Percentiles rank a stretch among this genome's conserved stretches.
These are phyloP conservation scores for Gillenia trifoliata DNA, from an alignment of 306 rosid species.

Conservation along the genomic window DNA sequence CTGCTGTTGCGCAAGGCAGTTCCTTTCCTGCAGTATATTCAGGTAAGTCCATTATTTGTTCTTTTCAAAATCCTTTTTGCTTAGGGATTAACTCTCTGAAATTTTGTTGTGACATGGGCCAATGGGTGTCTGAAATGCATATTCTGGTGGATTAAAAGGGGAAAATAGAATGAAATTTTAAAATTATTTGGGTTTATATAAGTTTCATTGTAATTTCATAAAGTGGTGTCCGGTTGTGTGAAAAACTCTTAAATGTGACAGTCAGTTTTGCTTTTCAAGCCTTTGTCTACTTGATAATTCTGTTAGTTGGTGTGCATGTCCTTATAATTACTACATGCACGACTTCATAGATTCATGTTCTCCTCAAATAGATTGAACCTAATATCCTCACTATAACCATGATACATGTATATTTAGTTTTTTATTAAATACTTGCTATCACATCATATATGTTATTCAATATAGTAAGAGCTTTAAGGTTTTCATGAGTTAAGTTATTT, in stretches of 20 bases:
- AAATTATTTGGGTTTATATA: neutral
- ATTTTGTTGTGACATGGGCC: neutral
- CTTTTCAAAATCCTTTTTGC: conserved; percentile 1
- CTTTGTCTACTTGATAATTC: neutral
- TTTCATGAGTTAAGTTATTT: neutral
- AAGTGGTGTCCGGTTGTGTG: neutral
- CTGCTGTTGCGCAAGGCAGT: conserved; percentile 92
- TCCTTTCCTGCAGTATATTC: conserved; percentile 85
- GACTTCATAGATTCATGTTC: neutral
- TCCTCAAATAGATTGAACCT: neutral
- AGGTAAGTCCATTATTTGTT: conserved; percentile 52
- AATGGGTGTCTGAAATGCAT: neutral
- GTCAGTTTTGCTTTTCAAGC: neutral
- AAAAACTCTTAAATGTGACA: neutral
- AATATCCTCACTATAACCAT: neutral
- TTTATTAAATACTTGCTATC: neutral
- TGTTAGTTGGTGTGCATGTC: neutral
- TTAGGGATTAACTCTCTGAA: neutral
- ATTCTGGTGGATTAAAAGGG: neutral
- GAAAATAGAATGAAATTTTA: neutral
- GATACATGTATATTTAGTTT: neutral
- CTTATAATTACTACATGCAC: neutral
- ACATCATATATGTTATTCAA: neutral
- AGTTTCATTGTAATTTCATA: neutral
- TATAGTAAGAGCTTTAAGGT: neutral